Evolutionary conservation across 768 basidiomycete genomes (phyloP).

Genomic region (Collybia nuda): DNA sequence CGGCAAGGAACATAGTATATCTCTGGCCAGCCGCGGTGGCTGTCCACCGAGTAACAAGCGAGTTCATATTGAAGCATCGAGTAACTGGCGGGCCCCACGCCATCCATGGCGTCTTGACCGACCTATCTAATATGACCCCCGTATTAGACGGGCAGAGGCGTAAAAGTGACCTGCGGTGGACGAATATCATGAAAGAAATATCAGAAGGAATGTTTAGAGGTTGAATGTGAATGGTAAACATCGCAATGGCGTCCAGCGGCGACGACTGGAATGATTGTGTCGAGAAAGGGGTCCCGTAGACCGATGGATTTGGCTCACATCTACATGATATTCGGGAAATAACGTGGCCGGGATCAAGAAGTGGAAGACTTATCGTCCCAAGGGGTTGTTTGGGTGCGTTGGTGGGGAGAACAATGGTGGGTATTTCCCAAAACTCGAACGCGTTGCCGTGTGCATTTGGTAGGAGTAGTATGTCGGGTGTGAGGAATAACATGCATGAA

Average conservation of each 20-base stretch:
- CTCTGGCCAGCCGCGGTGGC: slow-evolving; percentile 35
- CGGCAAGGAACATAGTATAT: slow-evolving; percentile 10
- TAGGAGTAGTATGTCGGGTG: slow-evolving; percentile 28
- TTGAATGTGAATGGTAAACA: slow-evolving; percentile 29
- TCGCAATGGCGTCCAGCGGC: slow-evolving; percentile 27
- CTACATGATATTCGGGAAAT: slow-evolving; percentile 31
- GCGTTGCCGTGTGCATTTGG: slow-evolving; percentile 26
- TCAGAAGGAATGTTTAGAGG: neutral
- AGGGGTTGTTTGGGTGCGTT: slow-evolving; percentile 17
- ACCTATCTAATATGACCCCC: neutral
- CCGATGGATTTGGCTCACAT: slow-evolving; percentile 40
- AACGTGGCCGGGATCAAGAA: slow-evolving; percentile 18
- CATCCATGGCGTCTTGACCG: slow-evolving; percentile 20
- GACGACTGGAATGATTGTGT: slow-evolving; percentile 22
- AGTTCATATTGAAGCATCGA: slow-evolving; percentile 29
- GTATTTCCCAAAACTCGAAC: slow-evolving; percentile 38
- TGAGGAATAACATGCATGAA: slow-evolving; percentile 30
- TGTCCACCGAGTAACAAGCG: slow-evolving; percentile 35
- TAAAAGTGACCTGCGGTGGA: slow-evolving; percentile 31
- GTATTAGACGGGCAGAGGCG: slow-evolving; percentile 8
- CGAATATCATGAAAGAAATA: slow-evolving; percentile 29
- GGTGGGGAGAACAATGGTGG: slow-evolving; percentile 4
- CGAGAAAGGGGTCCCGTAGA: slow-evolving; percentile 7
- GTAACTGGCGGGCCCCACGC: slow-evolving; percentile 33
- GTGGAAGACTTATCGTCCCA: slow-evolving; percentile 27